Evolutionary conservation across 371 early-diverging fungal genomes (phyloP).

Genomic region (Mucor saturninus): DNA sequence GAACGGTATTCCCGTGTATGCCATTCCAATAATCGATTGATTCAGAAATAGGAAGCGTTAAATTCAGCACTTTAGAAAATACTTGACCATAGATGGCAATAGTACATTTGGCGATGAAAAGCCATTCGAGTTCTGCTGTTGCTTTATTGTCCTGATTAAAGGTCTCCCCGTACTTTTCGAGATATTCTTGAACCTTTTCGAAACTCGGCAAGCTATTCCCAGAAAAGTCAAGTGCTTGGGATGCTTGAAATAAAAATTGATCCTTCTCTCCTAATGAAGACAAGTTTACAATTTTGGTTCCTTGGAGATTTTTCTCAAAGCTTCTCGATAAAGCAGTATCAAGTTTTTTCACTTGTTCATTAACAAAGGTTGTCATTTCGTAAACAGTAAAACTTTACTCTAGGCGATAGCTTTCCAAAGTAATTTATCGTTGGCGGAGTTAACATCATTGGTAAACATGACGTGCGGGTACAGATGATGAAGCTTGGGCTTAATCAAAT

Average conservation of each 20-base stretch:
- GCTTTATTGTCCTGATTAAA: not conserved
- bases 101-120: slow-evolving; percentile 62
- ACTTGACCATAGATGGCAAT: slow-evolving; percentile 68
- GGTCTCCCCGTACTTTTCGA: slow-evolving; percentile 24
- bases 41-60: slow-evolving; percentile 67
- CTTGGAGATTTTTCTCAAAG: slow-evolving; percentile 16
- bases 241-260: slow-evolving; percentile 36
- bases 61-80: slow-evolving; percentile 61
- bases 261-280: slow-evolving; percentile 18
- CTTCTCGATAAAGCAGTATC: slow-evolving; percentile 4
- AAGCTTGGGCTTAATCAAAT: too few species aligned
- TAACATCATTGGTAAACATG: too few species aligned
- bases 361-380: slow-evolving; percentile 26
- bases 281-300: not conserved
- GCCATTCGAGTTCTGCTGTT: slow-evolving; percentile 43
- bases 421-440: too few species aligned
- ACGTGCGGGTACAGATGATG: too few species aligned
- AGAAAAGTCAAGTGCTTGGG: slow-evolving; percentile 36
- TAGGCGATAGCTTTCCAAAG: too few species aligned
- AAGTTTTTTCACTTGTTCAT: slow-evolving; percentile 25
- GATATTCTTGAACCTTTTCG: slow-evolving; percentile 25
- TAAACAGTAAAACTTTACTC: too few species aligned
- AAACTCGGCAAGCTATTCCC: slow-evolving; percentile 21
- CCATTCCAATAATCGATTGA: slow-evolving; percentile 76
- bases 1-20: slow-evolving; percentile 52